Percentiles rank a stretch among this genome's conserved stretches.
Conservation (phyloP, 2,329 filamentous ascomycete genomes). For the Macrophomina tecta region DNA sequence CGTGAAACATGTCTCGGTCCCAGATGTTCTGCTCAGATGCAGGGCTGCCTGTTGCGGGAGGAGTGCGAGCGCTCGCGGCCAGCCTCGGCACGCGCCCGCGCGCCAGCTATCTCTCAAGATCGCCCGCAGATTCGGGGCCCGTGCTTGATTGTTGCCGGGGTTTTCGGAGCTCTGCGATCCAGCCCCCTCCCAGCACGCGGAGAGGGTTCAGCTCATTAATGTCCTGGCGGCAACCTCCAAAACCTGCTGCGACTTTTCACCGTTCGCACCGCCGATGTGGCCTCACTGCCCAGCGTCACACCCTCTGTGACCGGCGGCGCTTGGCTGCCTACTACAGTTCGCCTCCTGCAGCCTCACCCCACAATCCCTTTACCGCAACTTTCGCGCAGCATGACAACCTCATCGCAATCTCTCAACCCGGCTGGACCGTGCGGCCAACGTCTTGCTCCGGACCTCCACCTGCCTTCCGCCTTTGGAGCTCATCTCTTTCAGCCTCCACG, state of each 20-base stretch:
- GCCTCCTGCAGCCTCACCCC: conserved; percentile 23
- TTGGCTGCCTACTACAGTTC: conserved; percentile 9
- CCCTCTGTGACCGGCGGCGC: conserved; percentile 16
- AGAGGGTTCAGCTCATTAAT: conserved; percentile 7
- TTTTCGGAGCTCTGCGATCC: not conserved
- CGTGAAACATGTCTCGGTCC: conserved; percentile 22
- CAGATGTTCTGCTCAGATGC: conserved; percentile 3
- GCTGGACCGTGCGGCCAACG: conserved; percentile 25
- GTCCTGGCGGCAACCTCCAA: conserved; percentile 12
- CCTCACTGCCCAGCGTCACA: conserved; percentile 19
- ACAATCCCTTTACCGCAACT: conserved; percentile 17
- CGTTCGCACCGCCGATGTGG: conserved; percentile 19
- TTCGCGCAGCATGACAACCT: conserved; percentile 16
- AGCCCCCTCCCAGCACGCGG: conserved; percentile 10
- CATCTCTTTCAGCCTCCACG: conserved; percentile 27
- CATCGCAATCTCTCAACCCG: conserved; percentile 24
- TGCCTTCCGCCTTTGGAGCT: conserved; percentile 15
- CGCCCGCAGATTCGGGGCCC: conserved; percentile 16
- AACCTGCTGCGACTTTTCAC: not conserved
- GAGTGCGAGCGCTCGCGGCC: not conserved
- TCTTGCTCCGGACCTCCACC: conserved; percentile 26
- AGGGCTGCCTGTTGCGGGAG: not conserved
- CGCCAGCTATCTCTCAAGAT: conserved; percentile 4
- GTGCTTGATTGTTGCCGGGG: conserved; percentile 17
- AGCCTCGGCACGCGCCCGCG: conserved; percentile 15